Percentiles rank a stretch among this genome's conserved stretches.
These are phyloP conservation scores for Chalciporus sp. DNA, from an alignment of 1,284 basidiomycete species.

Conservation along the genomic window DNA sequence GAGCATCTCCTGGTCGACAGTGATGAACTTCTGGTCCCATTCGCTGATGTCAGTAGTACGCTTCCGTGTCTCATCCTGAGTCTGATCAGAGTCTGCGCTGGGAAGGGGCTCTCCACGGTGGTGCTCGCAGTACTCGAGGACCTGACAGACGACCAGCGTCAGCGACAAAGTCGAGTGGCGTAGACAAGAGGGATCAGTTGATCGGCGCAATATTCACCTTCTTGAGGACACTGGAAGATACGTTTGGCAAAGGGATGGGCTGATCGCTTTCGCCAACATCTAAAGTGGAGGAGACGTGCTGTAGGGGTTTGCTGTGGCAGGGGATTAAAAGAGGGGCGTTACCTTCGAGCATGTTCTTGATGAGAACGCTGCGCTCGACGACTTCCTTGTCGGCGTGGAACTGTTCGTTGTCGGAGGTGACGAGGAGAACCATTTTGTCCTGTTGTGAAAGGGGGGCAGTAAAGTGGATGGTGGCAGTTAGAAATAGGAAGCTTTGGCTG, in stretches of 20 bases:
- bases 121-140: slow-evolving; percentile 99
- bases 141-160: slow-evolving; percentile 48
- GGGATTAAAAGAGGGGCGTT: slow-evolving; percentile 21
- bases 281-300: slow-evolving; percentile 37
- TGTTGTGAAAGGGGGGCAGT: slow-evolving; percentile 3
- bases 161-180: slow-evolving; percentile 2
- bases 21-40: slow-evolving; percentile 99
- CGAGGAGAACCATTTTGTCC: slow-evolving; percentile 72
- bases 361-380: slow-evolving; percentile 92
- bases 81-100: slow-evolving; percentile 78
- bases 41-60: slow-evolving; percentile 97
- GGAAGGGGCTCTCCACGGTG: slow-evolving; percentile 96
- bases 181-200: slow-evolving; percentile 4
- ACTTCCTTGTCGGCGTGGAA: slow-evolving; percentile 95
- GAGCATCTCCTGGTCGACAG: slow-evolving; percentile 95
- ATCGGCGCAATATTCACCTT: slow-evolving; percentile 62
- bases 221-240: slow-evolving; percentile 94
- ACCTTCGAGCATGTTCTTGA: slow-evolving; percentile 99
- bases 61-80: slow-evolving; percentile 93
- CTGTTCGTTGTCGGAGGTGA: slow-evolving; percentile 94
- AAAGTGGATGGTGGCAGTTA: slow-evolving; percentile 1
- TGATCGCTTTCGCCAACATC: slow-evolving; percentile 93
- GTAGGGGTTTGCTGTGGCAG: slow-evolving; percentile 11
- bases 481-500: neutral
- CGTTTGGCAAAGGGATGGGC: slow-evolving; percentile 96